Evolutionary conservation across 495 filamentous ascomycete genomes (phyloP), one percentile per base, ranked within the genome.

Genomic region (Talaromyces wortmannii): DNA sequence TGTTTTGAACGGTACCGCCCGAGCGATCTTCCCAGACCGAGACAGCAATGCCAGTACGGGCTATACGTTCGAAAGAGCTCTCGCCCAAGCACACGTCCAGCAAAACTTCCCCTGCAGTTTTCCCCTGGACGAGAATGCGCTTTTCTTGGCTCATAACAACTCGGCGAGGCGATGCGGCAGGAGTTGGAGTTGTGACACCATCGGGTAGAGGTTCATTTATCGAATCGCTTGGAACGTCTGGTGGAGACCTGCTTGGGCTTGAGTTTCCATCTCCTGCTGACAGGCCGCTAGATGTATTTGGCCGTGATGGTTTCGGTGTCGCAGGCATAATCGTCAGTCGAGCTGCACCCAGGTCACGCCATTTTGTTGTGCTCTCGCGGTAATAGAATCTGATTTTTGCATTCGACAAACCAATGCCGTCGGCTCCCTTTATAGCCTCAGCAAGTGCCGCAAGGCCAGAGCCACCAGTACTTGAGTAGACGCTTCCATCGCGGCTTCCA

Each of bases 341-440:
- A 49, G 91, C 92, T 47, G 88, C 83, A 52, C 92, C 92, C 75
- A 92, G 85, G 61, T 97, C 92, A 31, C 88, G 83, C 94, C 94
- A 98, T 63, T 88, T 89, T 36, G 83, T 84, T 17, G 82, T 75
- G 3, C 82, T 82, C 51, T 92, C 86, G 43, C 90, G 85, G 15
- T 84, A 67, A 68, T 97, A 95, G 33, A 96, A 80, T 23, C 90
- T 82, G 60, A 85, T 87, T 58, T 94, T 91, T 48, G 91, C 81
- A 58, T 90, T 89, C 12, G 83, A 83, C 11, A 88, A 79, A 30
- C 85, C 86, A 31, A 84, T 76, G 18, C 78, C 75, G 61, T 77
- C 67, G 43, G 72, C 72, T 36, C 72, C 73, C 61, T 77, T 75
- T 48, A 75, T 74, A 11, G 73, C 72, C 1, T 82, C 80, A 40